Evolutionary conservation across 352 stramenopile species (phyloP).

Genomic region (Pythium vanterpoolii): DNA sequence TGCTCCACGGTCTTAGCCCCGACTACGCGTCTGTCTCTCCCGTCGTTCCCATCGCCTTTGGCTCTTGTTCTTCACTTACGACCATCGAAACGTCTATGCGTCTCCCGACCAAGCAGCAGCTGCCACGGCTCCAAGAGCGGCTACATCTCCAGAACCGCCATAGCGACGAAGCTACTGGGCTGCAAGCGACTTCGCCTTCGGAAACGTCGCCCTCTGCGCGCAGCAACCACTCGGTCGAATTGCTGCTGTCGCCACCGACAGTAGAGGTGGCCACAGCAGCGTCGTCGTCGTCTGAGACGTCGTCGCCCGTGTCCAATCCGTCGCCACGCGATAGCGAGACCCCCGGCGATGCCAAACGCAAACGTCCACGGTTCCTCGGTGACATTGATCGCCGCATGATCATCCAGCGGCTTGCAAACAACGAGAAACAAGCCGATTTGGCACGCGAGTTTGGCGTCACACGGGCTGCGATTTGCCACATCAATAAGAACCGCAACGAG

Average conservation of each 20-base stretch:
- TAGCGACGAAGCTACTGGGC: background rate
- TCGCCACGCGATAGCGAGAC: conserved; percentile 14
- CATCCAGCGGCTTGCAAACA: conserved; percentile 63
- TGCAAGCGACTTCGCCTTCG: background rate
- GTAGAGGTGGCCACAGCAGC: background rate
- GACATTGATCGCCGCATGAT: conserved; percentile 24
- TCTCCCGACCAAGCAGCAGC: conserved; percentile 3
- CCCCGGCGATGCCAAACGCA: conserved; percentile 27
- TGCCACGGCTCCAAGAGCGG: conserved; percentile 17
- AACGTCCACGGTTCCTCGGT: conserved; percentile 15
- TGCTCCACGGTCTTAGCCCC: background rate
- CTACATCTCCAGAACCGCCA: conserved; percentile 8
- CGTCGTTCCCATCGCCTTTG: conserved; percentile 8
- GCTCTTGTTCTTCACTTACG: background rate
- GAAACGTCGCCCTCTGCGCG: background rate
- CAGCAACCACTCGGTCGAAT: conserved; percentile 1
- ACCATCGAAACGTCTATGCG: background rate
- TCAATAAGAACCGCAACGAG: conserved; percentile 70
- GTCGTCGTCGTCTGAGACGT: conserved; percentile 14
- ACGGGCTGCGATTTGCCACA: conserved; percentile 65
- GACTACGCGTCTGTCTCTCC: background rate
- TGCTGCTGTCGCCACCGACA: conserved; percentile 3
- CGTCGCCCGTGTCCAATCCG: conserved; percentile 16
- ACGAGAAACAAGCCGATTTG: conserved; percentile 61
- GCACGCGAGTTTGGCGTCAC: conserved; percentile 69